Evolutionary conservation across 495 filamentous ascomycete genomes (phyloP).

Genomic region (Neohortaea acidophila): DNA sequence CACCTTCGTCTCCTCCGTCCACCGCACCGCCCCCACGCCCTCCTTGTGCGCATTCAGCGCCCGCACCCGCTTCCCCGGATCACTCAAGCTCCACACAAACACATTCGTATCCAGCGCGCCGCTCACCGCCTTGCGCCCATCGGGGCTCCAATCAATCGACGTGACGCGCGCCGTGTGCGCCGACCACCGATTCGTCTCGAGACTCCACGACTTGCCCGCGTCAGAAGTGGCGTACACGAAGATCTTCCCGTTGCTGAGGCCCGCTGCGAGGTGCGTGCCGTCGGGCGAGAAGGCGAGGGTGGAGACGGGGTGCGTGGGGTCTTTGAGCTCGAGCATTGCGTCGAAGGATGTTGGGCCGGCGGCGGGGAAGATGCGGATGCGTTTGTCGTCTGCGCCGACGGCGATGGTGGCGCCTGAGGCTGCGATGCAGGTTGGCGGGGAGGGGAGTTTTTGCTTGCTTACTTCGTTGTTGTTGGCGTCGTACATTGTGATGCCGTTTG

Average conservation of each 20-base stretch:
- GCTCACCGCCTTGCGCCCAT: conserved; percentile 62
- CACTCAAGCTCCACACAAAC: conserved; percentile 75
- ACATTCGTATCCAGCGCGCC: conserved; percentile 81
- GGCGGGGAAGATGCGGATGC: conserved; percentile 54
- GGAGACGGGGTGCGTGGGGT: conserved; percentile 43
- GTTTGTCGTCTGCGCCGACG: conserved; percentile 56
- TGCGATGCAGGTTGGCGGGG: conserved; percentile 40
- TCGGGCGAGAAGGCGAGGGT: conserved; percentile 63
- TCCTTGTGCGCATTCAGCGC: conserved; percentile 82
- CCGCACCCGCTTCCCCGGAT: conserved; percentile 67
- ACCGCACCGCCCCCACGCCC: conserved; percentile 75
- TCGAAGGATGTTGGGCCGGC: conserved; percentile 33
- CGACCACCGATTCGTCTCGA: conserved; percentile 70
- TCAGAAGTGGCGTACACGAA: conserved; percentile 53
- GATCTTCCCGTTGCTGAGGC: conserved; percentile 75
- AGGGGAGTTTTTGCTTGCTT: conserved; percentile 24
- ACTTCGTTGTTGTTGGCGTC: conserved; percentile 42
- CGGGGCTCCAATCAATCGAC: conserved; percentile 64
- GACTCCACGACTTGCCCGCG: conserved; percentile 30
- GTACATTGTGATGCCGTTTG: conserved; percentile 50
- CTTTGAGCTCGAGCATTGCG: conserved; percentile 31
- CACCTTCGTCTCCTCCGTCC: conserved; percentile 59
- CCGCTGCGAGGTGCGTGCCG: conserved; percentile 60
- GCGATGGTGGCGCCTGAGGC: conserved; percentile 52
- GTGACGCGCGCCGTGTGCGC: conserved; percentile 81